Base-by-base conservation (phyloP, 495 filamentous ascomycete genomes). In the Annulohypoxylon maeteangense region DNA sequence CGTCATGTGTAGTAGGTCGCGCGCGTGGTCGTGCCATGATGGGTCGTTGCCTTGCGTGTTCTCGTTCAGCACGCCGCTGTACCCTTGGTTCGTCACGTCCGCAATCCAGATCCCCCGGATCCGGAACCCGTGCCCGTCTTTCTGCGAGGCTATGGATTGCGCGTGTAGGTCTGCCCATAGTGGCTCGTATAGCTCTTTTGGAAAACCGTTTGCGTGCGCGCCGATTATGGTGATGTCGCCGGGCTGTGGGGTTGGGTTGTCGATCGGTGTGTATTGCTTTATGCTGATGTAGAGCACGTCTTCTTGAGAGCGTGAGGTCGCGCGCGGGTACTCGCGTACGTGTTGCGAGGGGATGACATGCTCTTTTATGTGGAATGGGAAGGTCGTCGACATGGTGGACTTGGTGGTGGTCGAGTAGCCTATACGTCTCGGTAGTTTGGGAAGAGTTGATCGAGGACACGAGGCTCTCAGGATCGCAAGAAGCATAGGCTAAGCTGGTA, bases 121-220 rank as follows among this genome's bases (percentile, higher is more conserved):
- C 7, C 86, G 83, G 76, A 94, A 86, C n/a, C 87, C 87, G 16
- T 76, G 78, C 3, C 25, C 22, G 4, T 14, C 7, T 14, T 50
- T 23, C 22, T 50, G 45, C 5, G 20, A 27, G 63, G 85, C 80
- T 23, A 53, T 14, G 7, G 87, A 84, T 4, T 78, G 77, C 2
- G 76, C 70, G 65, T 90, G 81, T 1, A 97, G 82, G 62, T 95
- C 91, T 51, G 90, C 91, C 89, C 92, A 97, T 3, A 96, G 84
- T 3, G 94, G 92, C 73, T 97, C 94, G 77, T 96, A 97, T 16
- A 97, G 83, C 81, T 93, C 94, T 90, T 97, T 97, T n/a, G 91
- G 90, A 72, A 97, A 95, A 54, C 91, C 93, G 81, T 95, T 96
- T 10, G 92, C 94, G 79, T 95, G 92, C 10, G 92, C 89, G 18